Evolutionary conservation across 352 stramenopile genomes (phyloP), one percentile per base, ranked within the genome.

Genomic region (Phytophthora pluvialis): DNA sequence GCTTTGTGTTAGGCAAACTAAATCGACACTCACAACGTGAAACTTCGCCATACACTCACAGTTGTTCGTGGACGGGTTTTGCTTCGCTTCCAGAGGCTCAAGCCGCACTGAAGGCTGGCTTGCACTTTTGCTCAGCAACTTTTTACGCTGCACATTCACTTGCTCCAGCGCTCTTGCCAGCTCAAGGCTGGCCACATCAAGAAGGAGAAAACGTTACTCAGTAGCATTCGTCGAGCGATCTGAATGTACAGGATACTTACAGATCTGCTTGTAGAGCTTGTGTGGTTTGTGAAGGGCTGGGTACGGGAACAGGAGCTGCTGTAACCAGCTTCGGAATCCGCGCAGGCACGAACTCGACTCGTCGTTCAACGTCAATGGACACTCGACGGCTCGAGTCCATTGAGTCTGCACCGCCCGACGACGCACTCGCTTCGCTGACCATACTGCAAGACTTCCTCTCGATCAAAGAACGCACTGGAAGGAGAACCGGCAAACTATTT

Each of bases 111-210:
- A 44, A 32, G 67, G 60, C 32, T 78, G 60, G 33, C 67, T 74
- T 16, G 36, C 25, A 26, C 53, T 67, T 53, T 75, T 75, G 36
- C 40, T 59, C 11, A 82, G 62, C 31, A 82, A 45, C 26, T 75
- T 53, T n/a, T 57, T 60, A 13, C 68, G 64, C 36, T 82, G 73
- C n/a, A 54, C 26, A 32, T 72, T 76, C 32, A 82, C 73, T 45
- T 73, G 48, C 49, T 81, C 64, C 26, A 84, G 42, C 15, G 73
- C 73, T 54, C 47, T 78, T 35, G 70, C 57, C 9, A 84, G 47
- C 47, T 71, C 65, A 21, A 84, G 31, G 21, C 76, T 84, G 43
- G 8, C n/a, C 43, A 51, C 40, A 55, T 2, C 11, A 42, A 35
- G 21, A 26, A 43, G 0, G 60, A 39, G 5, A 15, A 33, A 29